A percentile compares a stretch with the other conserved stretches of the same genome.
These are phyloP conservation scores for Monilinia polystroma DNA, from an alignment of 2,329 filamentous ascomycete genomes.

Conservation along the genomic window DNA sequence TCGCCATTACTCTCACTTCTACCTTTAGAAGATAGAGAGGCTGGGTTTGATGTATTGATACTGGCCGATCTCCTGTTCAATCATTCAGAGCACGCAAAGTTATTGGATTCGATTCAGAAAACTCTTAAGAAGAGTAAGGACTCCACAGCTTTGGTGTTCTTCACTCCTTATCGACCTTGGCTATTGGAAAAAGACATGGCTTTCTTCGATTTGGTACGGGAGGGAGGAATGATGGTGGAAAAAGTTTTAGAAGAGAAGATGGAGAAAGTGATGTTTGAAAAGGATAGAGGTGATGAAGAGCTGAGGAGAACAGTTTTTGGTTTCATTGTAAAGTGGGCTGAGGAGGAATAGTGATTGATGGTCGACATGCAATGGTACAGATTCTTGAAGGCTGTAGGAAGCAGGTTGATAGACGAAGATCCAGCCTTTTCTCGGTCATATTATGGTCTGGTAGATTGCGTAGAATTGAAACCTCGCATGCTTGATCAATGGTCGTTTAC, in stretches of 20 bases:
- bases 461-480: not conserved
- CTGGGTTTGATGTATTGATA: constrained; percentile 75
- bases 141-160: constrained; percentile 73
- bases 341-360: not conserved
- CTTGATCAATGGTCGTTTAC: not conserved
- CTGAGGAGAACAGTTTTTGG: constrained; percentile 70
- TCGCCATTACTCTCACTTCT: constrained; percentile 59
- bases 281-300: constrained; percentile 81
- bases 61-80: constrained; percentile 90
- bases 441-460: not conserved
- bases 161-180: constrained; percentile 93
- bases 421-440: too few species aligned
- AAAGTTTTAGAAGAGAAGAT: constrained; percentile 79
- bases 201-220: constrained; percentile 77
- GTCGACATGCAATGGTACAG: not conserved
- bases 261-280: constrained; percentile 85
- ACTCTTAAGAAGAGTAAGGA: constrained; percentile 55
- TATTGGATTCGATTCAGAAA: constrained; percentile 68
- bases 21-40: constrained; percentile 26
- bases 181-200: constrained; percentile 77
- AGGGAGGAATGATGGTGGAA: constrained; percentile 70
- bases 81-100: constrained; percentile 78
- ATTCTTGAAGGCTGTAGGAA: not conserved
- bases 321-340: constrained; percentile 37
- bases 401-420: not conserved